Percentiles rank a stretch among this genome's conserved stretches.
Evolutionary conservation across 768 basidiomycete species (phyloP).

Genomic region (Aureoboletus auriporus): DNA sequence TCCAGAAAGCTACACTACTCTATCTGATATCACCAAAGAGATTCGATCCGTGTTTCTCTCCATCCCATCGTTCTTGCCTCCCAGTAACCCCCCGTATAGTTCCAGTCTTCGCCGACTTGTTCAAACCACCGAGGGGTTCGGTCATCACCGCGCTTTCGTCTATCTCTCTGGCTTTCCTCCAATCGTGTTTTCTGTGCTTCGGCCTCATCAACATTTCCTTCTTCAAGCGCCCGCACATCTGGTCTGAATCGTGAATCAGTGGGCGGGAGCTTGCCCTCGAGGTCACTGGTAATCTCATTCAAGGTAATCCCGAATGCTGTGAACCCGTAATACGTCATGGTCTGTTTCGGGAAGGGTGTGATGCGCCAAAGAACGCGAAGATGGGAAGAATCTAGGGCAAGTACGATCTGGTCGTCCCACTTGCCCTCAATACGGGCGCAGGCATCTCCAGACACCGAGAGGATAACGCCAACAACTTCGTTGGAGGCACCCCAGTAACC

Average conservation of each 20-base stretch:
- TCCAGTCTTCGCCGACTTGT: constrained; percentile 66
- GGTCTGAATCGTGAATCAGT: constrained; percentile 83
- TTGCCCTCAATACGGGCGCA: constrained; percentile 75
- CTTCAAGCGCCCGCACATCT: constrained; percentile 79
- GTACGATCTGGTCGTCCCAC: constrained; percentile 83
- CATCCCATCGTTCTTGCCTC: constrained; percentile 64
- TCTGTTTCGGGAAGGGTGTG: constrained; percentile 66
- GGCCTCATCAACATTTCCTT: constrained; percentile 66
- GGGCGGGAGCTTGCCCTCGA: constrained; percentile 60
- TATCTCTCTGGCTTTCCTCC: constrained; percentile 73
- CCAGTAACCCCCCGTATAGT: constrained; percentile 81
- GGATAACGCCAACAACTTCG: constrained; percentile 59
- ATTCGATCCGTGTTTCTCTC: constrained; percentile 45
- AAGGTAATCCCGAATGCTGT: constrained; percentile 75
- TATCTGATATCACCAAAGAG: constrained; percentile 57
- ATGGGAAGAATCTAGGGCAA: constrained; percentile 60
- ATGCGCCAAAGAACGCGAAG: constrained; percentile 78
- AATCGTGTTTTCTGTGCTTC: constrained; percentile 69
- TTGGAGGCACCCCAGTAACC: constrained; percentile 83
- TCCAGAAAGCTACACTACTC: no score
- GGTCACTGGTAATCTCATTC: constrained; percentile 72
- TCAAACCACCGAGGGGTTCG: constrained; percentile 72
- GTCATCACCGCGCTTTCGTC: constrained; percentile 60
- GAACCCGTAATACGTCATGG: constrained; percentile 76
- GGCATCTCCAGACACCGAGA: constrained; percentile 49